Conservation (phyloP, 306 rosid genomes). For the Luffa aegyptiaca region DNA sequence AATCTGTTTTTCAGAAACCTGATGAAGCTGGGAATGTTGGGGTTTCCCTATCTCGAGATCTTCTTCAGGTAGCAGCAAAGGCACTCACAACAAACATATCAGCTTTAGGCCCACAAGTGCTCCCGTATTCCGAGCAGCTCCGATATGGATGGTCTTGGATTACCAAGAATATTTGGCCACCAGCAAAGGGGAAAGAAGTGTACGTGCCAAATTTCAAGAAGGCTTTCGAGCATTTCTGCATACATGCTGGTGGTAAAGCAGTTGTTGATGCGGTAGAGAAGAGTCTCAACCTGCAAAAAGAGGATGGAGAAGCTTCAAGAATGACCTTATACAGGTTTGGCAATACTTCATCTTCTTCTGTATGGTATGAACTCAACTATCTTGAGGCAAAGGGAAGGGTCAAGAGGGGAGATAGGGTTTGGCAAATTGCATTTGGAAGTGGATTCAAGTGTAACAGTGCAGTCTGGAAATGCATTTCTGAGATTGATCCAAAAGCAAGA, state of each 20-base stretch:
- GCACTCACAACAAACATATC: constrained; percentile 41
- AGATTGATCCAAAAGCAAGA: constrained; percentile 32
- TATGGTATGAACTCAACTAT: constrained; percentile 55
- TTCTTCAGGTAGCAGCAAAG: constrained; percentile 42
- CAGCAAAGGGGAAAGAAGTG: constrained; percentile 13
- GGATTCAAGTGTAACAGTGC: constrained; percentile 72
- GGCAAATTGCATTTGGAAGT: constrained; percentile 72
- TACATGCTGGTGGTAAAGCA: constrained; percentile 70
- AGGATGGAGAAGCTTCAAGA: constrained; percentile 61
- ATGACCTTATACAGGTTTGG: constrained; percentile 75
- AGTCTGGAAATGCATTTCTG: constrained; percentile 49
- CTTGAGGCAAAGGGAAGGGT: constrained; percentile 57
- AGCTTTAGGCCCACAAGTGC: constrained; percentile 37
- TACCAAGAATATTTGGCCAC: constrained; percentile 21
- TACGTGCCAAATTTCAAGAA: constrained; percentile 47
- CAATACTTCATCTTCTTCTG: constrained; percentile 57
- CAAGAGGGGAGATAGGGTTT: constrained; percentile 47
- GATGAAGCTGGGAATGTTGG: constrained; percentile 38
- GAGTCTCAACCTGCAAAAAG: constrained; percentile 38
- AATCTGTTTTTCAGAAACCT: constrained; percentile 40
- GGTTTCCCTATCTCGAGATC: constrained; percentile 39
- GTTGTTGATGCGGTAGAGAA: constrained; percentile 50
- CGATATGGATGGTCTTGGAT: constrained; percentile 27
- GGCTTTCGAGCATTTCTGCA: constrained; percentile 62
- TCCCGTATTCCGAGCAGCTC: constrained; percentile 58